Conservation (phyloP, 2,329 filamentous ascomycete genomes). For the Exophiala calicioides region DNA sequence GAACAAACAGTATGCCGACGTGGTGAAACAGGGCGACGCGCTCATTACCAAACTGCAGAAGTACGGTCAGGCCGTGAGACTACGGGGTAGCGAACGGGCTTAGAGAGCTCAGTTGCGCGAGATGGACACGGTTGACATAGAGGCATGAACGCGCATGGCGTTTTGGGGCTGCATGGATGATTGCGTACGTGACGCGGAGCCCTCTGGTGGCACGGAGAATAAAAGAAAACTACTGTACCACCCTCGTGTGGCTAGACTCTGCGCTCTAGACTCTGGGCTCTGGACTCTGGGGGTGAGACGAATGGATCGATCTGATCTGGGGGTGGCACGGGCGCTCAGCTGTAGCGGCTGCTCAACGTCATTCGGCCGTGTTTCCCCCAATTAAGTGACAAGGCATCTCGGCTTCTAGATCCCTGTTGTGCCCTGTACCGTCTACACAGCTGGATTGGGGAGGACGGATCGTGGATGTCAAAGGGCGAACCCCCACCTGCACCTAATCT, state of each 20-base stretch:
- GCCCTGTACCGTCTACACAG: too few species aligned
- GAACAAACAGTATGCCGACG: constrained; percentile 99
- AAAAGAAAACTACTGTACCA: too few species aligned
- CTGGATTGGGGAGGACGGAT: too few species aligned
- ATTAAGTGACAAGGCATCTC: neutral
- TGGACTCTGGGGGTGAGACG: too few species aligned
- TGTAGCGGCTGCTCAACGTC: too few species aligned
- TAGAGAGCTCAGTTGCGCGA: constrained; percentile 43
- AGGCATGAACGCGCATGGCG: constrained; percentile 14
- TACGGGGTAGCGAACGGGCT: constrained; percentile 91
- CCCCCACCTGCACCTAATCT: constrained; percentile 20
- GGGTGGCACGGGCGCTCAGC: too few species aligned
- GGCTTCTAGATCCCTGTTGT: neutral
- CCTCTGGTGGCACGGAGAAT: too few species aligned
- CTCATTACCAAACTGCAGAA: constrained; percentile 99
- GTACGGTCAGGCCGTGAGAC: constrained; percentile 92
- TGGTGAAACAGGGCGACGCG: constrained; percentile 95
- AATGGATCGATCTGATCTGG: too few species aligned
- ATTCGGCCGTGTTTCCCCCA: too few species aligned
- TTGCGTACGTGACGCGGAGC: neutral
- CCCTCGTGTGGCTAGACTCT: too few species aligned
- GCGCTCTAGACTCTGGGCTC: too few species aligned
- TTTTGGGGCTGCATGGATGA: constrained; percentile 9
- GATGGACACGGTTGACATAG: neutral
- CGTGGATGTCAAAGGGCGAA: neutral